Evolutionary conservation across 108 stramenopile genomes (phyloP), one percentile per base, ranked within the genome.

Genomic region (Parietichytrium sp.): DNA sequence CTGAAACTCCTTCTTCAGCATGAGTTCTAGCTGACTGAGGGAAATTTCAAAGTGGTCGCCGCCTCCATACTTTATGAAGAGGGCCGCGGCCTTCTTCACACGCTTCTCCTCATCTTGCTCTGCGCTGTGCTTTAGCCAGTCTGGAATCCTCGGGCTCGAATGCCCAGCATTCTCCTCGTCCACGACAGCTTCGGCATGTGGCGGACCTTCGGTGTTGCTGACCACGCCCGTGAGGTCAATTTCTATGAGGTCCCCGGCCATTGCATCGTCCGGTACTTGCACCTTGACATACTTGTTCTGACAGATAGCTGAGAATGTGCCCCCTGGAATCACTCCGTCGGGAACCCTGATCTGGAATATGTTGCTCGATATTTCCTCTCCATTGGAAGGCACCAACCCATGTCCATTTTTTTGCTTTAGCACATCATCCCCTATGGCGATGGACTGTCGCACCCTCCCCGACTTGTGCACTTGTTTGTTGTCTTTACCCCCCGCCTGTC

Each of bases 341-440:
- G 61, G 61, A 31, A 72, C 42, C 33, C 45, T 33, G 38, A 72
- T 42, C 61, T 72, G 61, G 20, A 72, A 72, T 13, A 72, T 72
- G 20, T 72, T 36, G 61, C n/a, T n/a, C n/a, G n/a, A n/a, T n/a
- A n/a, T n/a, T n/a, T n/a, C n/a, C n/a, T n/a, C n/a, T n/a, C n/a
- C n/a, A n/a, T n/a, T n/a, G n/a, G n/a, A n/a, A n/a, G n/a, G n/a
- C n/a, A n/a, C n/a, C n/a, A n/a, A n/a, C n/a, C n/a, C n/a, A n/a
- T n/a, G n/a, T n/a, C n/a, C n/a, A n/a, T n/a, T n/a, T n/a, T n/a
- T n/a, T n/a, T n/a, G n/a, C n/a, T n/a, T n/a, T n/a, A n/a, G n/a
- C n/a, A n/a, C n/a, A n/a, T n/a, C n/a, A n/a, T n/a, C n/a, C n/a
- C n/a, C n/a, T n/a, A n/a, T n/a, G n/a, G n/a, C n/a, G n/a, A n/a